Conservation (phyloP, 139 green algal species). For the Mychonastes homosphaera region DNA sequence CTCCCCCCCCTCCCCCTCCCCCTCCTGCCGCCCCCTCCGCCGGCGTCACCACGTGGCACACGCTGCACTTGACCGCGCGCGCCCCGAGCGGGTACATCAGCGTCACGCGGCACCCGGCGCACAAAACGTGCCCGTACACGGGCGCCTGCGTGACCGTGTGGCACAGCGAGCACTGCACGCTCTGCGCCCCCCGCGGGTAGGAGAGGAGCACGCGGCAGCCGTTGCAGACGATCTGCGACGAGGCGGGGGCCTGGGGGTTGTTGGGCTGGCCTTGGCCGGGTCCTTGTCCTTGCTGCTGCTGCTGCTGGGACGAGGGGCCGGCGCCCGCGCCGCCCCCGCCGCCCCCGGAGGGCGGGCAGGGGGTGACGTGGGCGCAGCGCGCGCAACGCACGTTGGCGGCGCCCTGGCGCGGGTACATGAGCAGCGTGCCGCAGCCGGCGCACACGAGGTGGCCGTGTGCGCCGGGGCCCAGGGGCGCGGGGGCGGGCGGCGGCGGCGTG, state of each 20-base stretch:
- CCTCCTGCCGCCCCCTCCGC: background rate
- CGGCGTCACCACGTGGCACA: slow-evolving; percentile 80
- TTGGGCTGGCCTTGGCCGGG: background rate
- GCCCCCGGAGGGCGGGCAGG: slow-evolving; percentile 46
- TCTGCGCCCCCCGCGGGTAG: slow-evolving; percentile 77
- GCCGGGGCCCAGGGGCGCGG: background rate
- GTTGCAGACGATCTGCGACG: slow-evolving; percentile 83
- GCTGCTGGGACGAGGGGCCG: background rate
- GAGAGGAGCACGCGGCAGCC: slow-evolving; percentile 80
- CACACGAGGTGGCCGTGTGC: slow-evolving; percentile 65
- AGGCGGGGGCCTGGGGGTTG: slow-evolving; percentile 35
- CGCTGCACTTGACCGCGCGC: slow-evolving; percentile 81
- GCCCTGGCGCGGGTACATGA: slow-evolving; percentile 76
- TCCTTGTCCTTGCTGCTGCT: background rate
- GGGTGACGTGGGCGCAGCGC: slow-evolving; percentile 69
- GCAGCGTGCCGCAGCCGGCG: slow-evolving; percentile 58
- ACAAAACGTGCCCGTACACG: slow-evolving; percentile 67
- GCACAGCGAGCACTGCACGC: slow-evolving; percentile 89
- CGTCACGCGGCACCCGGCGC: slow-evolving; percentile 72
- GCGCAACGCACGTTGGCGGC: slow-evolving; percentile 82
- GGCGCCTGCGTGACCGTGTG: slow-evolving; percentile 67
- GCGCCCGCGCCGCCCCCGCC: background rate
- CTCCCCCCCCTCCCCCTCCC: background rate
- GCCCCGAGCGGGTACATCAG: slow-evolving; percentile 83
- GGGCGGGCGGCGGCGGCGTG: background rate